Percentiles rank a stretch among this genome's conserved stretches.
These are phyloP conservation scores for Pseudomonodictys pantanalensis DNA, from an alignment of 495 filamentous ascomycete species.

Conservation along the genomic window DNA sequence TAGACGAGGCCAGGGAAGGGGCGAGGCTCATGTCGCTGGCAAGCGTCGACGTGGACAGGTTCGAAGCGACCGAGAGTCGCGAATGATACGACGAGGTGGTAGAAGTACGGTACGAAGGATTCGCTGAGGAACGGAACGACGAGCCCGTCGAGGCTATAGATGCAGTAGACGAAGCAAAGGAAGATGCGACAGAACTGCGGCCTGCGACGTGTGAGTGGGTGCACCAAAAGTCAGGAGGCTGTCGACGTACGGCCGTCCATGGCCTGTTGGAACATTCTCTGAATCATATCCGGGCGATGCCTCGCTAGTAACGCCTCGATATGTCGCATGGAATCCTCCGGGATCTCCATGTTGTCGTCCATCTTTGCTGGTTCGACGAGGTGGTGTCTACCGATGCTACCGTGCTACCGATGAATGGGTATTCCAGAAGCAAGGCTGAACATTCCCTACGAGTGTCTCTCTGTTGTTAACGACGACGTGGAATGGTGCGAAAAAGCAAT, in stretches of 20 bases:
- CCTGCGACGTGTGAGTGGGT: neutral
- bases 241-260: conserved; percentile 16
- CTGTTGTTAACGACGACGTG: neutral
- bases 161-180: neutral
- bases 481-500: neutral
- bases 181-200: conserved; percentile 18
- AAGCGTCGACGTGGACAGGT: conserved; percentile 19
- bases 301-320: conserved; percentile 23
- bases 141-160: neutral
- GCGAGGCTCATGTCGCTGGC: conserved; percentile 16
- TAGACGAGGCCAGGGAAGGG: conserved; percentile 22
- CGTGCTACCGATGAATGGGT: neutral
- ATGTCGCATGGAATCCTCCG: conserved; percentile 28
- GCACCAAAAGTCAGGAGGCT: neutral
- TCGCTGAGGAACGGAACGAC: neutral
- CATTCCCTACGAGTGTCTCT: neutral
- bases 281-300: conserved; percentile 26
- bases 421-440: neutral
- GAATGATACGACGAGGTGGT: conserved; percentile 18
- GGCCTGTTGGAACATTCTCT: conserved; percentile 29
- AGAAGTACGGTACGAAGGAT: conserved; percentile 6
- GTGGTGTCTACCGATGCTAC: neutral
- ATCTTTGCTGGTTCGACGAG: neutral
- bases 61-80: conserved; percentile 19
- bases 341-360: conserved; percentile 22